Evolutionary conservation across 148 eudicot genomes (phyloP).

Genomic region (Chenopodium quinoa): DNA sequence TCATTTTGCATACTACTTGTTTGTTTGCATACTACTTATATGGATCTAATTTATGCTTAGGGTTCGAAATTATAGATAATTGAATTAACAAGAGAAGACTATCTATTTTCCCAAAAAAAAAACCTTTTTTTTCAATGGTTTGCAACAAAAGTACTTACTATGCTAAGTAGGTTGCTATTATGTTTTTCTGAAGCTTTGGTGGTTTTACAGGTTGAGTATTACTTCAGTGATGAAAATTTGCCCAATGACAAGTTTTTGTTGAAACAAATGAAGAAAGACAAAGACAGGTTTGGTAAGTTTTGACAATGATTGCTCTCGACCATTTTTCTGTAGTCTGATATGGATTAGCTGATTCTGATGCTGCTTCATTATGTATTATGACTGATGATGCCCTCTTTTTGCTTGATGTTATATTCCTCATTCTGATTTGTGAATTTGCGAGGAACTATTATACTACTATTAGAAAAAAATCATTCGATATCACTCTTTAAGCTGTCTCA

Average conservation of each 20-base stretch:
- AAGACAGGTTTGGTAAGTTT: conserved; percentile 62
- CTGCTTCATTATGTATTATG: conserved; percentile 3
- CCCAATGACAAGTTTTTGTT: conserved; percentile 73
- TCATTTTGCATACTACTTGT: too few species aligned
- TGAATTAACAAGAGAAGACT: neutral
- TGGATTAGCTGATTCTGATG: neutral
- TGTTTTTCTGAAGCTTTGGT: conserved; percentile 7
- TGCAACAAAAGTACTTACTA: neutral
- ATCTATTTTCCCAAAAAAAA: neutral
- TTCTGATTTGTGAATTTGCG: neutral
- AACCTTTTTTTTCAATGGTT: neutral
- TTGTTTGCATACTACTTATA: too few species aligned
- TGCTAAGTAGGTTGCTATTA: neutral
- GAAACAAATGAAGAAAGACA: conserved; percentile 61
- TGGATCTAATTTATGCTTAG: neutral
- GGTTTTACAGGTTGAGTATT: conserved; percentile 77
- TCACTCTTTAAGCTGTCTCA: neutral
- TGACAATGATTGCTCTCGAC: neutral
- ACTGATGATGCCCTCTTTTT: neutral
- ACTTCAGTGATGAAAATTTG: conserved; percentile 85
- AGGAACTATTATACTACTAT: neutral
- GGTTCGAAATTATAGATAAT: neutral
- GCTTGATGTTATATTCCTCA: neutral
- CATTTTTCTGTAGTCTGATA: neutral
- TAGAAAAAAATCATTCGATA: neutral